Percentiles rank a stretch among this genome's conserved stretches.
Conservation (phyloP, 805 yeast species). For the Saccharomycopsis sp. region DNA sequence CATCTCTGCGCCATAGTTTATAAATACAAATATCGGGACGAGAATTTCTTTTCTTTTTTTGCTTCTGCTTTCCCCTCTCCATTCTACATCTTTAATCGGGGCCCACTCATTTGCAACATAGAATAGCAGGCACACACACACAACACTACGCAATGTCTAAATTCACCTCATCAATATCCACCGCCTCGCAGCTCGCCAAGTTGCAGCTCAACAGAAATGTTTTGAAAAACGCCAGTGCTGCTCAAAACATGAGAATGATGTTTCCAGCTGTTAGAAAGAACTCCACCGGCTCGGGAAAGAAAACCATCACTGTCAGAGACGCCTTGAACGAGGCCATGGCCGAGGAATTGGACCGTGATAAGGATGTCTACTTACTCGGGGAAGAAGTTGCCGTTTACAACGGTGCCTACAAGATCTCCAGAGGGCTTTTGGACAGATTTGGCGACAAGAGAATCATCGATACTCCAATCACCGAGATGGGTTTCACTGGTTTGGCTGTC, state of each 20-base stretch:
- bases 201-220: conserved; percentile 7
- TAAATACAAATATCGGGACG: not conserved
- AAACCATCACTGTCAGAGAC: conserved; percentile 87
- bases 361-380: conserved; percentile 91
- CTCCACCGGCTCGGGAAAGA: conserved; percentile 37
- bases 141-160: conserved; percentile 10
- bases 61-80: not conserved
- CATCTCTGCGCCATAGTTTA: not conserved
- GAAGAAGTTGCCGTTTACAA: conserved; percentile 99
- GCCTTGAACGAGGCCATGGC: conserved; percentile 93
- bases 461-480: conserved; percentile 99
- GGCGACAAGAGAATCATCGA: conserved; percentile 92
- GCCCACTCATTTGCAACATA: not conserved
- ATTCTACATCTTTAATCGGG: not conserved
- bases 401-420: conserved; percentile 97
- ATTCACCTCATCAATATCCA: conserved; percentile 17
- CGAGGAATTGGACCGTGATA: conserved; percentile 95
- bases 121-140: no score
- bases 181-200: conserved; percentile 19
- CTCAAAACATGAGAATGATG: conserved; percentile 14
- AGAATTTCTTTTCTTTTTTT: not conserved
- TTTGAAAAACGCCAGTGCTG: conserved; percentile 8
- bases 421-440: conserved; percentile 90
- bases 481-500: conserved; percentile 90
- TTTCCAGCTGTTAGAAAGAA: conserved; percentile 14